Evolutionary conservation across 345 rosid species (phyloP), one percentile per base, ranked within the genome.

Genomic region (Rhodomyrtus tomentosa): DNA sequence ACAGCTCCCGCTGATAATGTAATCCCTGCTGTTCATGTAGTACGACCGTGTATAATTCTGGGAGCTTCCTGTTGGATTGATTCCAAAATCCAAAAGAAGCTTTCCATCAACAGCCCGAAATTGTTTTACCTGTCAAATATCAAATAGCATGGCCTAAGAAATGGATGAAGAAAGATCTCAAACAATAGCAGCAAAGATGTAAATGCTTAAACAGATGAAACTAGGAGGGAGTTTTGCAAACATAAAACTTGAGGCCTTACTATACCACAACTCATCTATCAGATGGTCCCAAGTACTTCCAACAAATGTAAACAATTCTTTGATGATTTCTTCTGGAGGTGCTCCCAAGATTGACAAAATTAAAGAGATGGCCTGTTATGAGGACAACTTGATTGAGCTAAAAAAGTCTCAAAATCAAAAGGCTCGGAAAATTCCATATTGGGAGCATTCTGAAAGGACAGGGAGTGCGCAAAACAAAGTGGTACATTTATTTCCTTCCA

Each of bases 41-140:
- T 96, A 96, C 2, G 99, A 95, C 55, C 98, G 95, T 27, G 98
- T 96, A 87, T 94, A 96, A 88, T 96, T 96, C 88, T 94, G 96
- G 18, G 95, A 82, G 87, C 98, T 94, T 87, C 97, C 95, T 3
- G 93, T 93, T 42, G 96, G 90, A 45, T 93, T 86, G 73, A 94
- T 96, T 50, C 92, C 93, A 87, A 95, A 94, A 89, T 91, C 90
- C 87, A 94, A 81, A 89, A 93, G 97, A 83, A 91, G 86, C 88
- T 96, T 93, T 74, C 99, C 99, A 91, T 96, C 99, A 85, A 86
- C 98, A 81, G 99, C 93, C 86, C 93, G 84, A 87, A 96, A 93
- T 88, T 96, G 99, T 83, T 87, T 93, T 83, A 96, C 99, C 99
- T 96, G 92, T 20, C 84, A 87, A 38, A 72, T 50, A 74, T 53